Conservation (phyloP, 805 yeast species). For the Yamadazyma philogaea region DNA sequence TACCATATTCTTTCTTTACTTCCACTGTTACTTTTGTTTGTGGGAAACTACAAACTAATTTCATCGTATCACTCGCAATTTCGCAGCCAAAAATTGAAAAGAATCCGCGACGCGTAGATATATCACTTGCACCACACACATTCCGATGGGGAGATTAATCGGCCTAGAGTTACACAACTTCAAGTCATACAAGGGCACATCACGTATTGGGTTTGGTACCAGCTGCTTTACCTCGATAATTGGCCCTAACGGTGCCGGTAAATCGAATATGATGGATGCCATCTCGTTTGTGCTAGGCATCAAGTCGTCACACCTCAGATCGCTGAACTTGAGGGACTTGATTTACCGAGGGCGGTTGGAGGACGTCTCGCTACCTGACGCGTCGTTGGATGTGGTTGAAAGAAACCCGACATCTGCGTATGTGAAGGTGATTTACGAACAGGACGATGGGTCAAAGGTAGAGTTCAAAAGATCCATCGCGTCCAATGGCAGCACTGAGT, state of each 20-base stretch:
- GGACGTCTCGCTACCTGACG: constrained; percentile 17
- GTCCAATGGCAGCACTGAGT: constrained; percentile 60
- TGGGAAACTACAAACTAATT: no score
- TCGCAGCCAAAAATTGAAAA: background rate
- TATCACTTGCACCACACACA: background rate
- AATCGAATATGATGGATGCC: constrained; percentile 97
- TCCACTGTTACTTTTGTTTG: no score
- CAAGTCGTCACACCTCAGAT: constrained; percentile 69
- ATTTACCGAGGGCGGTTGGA: constrained; percentile 63
- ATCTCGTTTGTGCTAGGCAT: constrained; percentile 92
- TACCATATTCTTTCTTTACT: no score
- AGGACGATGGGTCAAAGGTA: constrained; percentile 54
- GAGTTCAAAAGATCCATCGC: constrained; percentile 63
- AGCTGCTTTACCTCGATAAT: constrained; percentile 84
- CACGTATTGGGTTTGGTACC: constrained; percentile 77
- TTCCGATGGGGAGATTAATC: constrained; percentile 72
- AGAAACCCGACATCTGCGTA: constrained; percentile 52
- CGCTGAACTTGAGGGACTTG: constrained; percentile 68
- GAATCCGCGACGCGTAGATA: background rate
- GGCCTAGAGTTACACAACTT: constrained; percentile 81
- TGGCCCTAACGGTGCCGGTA: constrained; percentile 99
- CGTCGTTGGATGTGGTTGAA: constrained; percentile 19
- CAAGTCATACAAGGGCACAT: constrained; percentile 82
- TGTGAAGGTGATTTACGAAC: constrained; percentile 75
- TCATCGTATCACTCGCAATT: no score